Evolutionary conservation across 495 filamentous ascomycete genomes (phyloP).

Genomic region (Aspergillus egyptiacus): DNA sequence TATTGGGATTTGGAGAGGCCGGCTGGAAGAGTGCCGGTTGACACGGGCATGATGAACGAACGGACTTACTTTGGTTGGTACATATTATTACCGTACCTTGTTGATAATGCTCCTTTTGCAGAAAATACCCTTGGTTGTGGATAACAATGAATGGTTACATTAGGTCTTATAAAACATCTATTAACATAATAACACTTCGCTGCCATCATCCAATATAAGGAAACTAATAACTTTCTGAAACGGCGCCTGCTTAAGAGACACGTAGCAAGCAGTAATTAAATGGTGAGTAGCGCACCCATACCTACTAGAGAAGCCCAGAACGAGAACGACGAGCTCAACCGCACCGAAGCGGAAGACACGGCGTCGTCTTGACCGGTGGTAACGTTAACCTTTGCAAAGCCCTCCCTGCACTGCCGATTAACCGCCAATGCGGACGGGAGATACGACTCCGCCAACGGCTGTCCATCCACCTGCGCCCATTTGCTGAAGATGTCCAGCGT

Average conservation of each 20-base stretch:
- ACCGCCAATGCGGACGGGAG: constrained; percentile 56
- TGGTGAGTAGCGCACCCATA: constrained; percentile 4
- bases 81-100: no score
- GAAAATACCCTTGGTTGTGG: no score
- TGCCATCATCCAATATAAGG: no score
- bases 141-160: no score
- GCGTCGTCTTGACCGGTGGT: constrained; percentile 31
- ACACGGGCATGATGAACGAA: constrained; percentile 5
- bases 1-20: constrained; percentile 4
- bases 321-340: neutral
- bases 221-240: no score
- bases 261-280: constrained; percentile 13
- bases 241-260: no score
- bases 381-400: constrained; percentile 56
- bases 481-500: constrained; percentile 65
- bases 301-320: neutral
- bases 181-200: no score
- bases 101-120: no score
- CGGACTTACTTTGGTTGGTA: no score
- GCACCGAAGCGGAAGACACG: constrained; percentile 10
- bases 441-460: constrained; percentile 56
- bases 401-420: constrained; percentile 57
- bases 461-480: constrained; percentile 52
- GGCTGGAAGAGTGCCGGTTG: neutral
- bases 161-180: no score